Conservation (phyloP, 257 asterid species). For the Solanum pennellii region DNA sequence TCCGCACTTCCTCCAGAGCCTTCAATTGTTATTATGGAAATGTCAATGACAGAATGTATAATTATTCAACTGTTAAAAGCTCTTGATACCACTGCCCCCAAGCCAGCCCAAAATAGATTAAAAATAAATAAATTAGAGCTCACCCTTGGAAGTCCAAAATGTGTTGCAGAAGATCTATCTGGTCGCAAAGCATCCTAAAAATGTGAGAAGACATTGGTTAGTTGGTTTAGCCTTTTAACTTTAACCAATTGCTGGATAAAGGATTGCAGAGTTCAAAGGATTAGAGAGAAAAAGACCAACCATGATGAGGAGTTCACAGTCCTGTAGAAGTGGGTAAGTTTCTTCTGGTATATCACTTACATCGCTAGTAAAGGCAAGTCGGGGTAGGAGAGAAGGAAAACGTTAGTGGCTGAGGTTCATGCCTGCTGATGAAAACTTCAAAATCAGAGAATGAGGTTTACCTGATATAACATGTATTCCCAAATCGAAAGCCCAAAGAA, state of each 20-base stretch:
- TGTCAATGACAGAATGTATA: background rate
- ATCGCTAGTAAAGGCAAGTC: slow-evolving; percentile 43
- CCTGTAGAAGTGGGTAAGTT: slow-evolving; percentile 76
- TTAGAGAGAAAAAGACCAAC: slow-evolving; percentile 29
- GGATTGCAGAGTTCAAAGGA: background rate
- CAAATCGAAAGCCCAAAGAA: slow-evolving; percentile 95
- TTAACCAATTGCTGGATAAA: background rate
- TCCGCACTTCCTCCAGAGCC: slow-evolving; percentile 91
- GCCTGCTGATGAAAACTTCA: background rate
- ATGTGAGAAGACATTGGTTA: background rate
- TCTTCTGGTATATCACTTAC: slow-evolving; percentile 95
- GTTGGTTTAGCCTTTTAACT: background rate
- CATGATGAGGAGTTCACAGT: slow-evolving; percentile 85
- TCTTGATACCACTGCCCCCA: background rate
- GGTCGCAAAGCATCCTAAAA: slow-evolving; percentile 88
- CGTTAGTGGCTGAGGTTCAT: slow-evolving; percentile 10
- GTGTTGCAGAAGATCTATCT: slow-evolving; percentile 90
- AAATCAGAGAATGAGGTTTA: slow-evolving; percentile 9
- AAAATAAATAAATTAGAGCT: background rate
- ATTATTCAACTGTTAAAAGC: background rate
- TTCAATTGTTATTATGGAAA: slow-evolving; percentile 10
- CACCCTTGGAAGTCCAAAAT: slow-evolving; percentile 92
- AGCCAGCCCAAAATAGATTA: background rate
- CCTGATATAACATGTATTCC: slow-evolving; percentile 87
- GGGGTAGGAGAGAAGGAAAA: background rate